phyloP scores from a whole-genome alignment of 139 green algal genomes.

The Chlamydomonas applanata region DNA sequence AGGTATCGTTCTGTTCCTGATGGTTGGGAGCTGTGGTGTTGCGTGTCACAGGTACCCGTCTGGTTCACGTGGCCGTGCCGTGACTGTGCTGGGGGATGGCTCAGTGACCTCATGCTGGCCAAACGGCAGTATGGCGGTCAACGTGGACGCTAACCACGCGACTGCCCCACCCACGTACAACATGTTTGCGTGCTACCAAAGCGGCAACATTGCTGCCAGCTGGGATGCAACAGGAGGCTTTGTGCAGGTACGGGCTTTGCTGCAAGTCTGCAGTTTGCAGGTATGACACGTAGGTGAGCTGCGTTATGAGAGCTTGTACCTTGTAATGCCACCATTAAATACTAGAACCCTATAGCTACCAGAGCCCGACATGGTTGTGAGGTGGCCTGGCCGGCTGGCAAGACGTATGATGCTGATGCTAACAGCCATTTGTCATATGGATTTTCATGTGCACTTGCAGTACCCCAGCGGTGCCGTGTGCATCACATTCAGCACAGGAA shows the following conservation, averaged over 20 bases:
- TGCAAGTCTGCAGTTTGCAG: no score
- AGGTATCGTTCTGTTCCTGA: no score
- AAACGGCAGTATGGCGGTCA: conserved; percentile 31
- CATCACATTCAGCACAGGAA: conserved; percentile 10
- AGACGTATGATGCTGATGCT: no score
- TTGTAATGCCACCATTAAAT: no score
- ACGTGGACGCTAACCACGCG: conserved; percentile 29
- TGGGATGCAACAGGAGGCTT: conserved; percentile 35
- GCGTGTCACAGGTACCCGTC: conserved; percentile 8
- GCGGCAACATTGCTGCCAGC: conserved; percentile 28
- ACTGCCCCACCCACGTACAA: not conserved
- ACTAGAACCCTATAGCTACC: no score
- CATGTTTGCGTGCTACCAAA: conserved; percentile 18
- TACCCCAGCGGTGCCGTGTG: conserved; percentile 29
- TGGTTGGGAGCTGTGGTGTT: no score
- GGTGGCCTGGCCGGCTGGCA: no score
- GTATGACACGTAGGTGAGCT: no score
- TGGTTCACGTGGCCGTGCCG: conserved; percentile 11
- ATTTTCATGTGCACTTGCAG: conserved; percentile 18
- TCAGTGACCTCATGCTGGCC: conserved; percentile 30
- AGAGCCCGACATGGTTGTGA: no score
- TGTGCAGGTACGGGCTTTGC: no score
- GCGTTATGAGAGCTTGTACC: no score
- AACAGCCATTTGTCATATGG: no score
- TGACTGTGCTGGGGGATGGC: conserved; percentile 29